Base-by-base conservation (phyloP, 129 eudicot species). In the Flaveria brownii region DNA sequence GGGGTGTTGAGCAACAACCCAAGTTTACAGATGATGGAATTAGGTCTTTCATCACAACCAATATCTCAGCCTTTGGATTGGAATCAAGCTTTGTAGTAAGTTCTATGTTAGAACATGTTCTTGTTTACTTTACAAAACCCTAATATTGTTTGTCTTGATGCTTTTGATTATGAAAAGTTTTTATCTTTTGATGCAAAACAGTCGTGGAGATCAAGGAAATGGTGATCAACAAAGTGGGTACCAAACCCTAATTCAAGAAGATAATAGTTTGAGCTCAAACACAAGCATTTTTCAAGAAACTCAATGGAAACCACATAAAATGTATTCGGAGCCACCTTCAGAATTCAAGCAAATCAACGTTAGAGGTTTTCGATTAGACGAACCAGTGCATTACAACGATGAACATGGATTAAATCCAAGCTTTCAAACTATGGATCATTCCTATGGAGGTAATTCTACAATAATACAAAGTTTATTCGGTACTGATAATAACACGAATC, bases 61-160 rank as follows among this genome's bases (percentile, higher is more conserved):
- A 67, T 74, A 73, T 80, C 84, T 17, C 82, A 77, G 52, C 59
- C 86, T 14, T 76, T 87, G 85, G 96, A 89, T 65, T 92, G 98
- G 98, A 90, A 88, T 60, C 98, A 90, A 82, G 55, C 88, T 71
- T 42, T 89, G 61, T 76, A 79, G 98, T 92, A 85, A 90, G 94
- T 17, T 15, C 14, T 81, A 68, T 57, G 76, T 64, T 68, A 42
- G 28, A 52, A 64, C 60, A 73, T 59, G 75, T 77, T 71, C 52
- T 62, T 63, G 57, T 64, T 17, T 22, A 26, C 45, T 47, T 51
- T 74, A 65, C 23, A 51, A 77, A 80, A 67, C 84, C 84, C 84
- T 80, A 80, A 52, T 63, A 36, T 63, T 33, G 10, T 55, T 42
- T 54, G 18, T 73, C 14, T 45, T 42, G 6, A 26, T 25, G 20